Conservation (phyloP, 2,329 filamentous ascomycete species). For the Verticillium nonalfalfae region DNA sequence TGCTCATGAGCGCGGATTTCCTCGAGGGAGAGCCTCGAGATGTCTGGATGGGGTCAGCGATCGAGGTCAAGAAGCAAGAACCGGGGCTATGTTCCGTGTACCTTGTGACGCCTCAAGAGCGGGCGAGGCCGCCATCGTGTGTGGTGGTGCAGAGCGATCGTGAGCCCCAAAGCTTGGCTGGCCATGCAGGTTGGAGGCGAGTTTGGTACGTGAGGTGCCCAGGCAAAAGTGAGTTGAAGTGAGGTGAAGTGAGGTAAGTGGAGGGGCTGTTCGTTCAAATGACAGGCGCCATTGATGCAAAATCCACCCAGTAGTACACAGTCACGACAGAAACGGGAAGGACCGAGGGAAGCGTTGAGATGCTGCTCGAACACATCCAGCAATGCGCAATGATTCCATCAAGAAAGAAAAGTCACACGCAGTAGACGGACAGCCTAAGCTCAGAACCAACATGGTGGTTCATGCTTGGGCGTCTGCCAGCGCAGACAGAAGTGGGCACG, state of each 20-base stretch:
- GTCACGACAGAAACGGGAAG: no score
- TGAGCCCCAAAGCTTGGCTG: not conserved
- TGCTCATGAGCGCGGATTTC: slow-evolving; percentile 17
- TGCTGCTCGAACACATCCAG: no score
- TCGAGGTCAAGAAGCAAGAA: not conserved
- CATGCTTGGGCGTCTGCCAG: not conserved
- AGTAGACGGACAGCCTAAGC: not conserved
- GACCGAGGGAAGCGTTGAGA: no score
- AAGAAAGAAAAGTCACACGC: not conserved
- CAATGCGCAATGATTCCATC: not conserved
- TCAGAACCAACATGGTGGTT: not conserved
- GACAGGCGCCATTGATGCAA: not conserved
- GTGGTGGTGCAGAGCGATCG: not conserved
- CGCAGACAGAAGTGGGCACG: not conserved
- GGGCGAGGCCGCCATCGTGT: not conserved
- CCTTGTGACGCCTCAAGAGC: not conserved
- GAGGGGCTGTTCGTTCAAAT: not conserved
- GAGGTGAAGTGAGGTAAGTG: not conserved
- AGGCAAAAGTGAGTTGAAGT: not conserved
- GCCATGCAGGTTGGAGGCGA: not conserved
- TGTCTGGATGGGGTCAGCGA: slow-evolving; percentile 20
- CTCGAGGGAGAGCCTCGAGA: slow-evolving; percentile 33
- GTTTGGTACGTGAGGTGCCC: not conserved
- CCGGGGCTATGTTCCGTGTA: not conserved
- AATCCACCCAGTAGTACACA: not conserved